Conservation (phyloP, 2,329 filamentous ascomycete genomes). For the Penicillium crustosum region DNA sequence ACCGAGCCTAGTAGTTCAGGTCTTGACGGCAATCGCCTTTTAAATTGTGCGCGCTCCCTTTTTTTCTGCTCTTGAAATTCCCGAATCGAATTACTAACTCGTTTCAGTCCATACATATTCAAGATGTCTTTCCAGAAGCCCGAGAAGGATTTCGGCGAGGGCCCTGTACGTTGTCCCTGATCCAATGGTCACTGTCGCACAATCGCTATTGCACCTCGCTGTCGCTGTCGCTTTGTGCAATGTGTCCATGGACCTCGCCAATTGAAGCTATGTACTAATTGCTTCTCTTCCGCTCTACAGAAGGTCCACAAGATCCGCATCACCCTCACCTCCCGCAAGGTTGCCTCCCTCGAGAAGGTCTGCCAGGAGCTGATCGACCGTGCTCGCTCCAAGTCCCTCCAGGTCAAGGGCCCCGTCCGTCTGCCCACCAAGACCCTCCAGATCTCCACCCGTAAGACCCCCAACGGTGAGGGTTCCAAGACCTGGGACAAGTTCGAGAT, state of each 20-base stretch:
- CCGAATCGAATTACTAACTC: slow-evolving; percentile 23
- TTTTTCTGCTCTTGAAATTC: slow-evolving; percentile 7
- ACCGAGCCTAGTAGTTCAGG: slow-evolving; percentile 75
- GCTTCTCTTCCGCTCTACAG: slow-evolving; percentile 41
- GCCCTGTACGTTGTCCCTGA: slow-evolving; percentile 62
- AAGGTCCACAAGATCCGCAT: slow-evolving; percentile 99
- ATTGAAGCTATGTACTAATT: slow-evolving; percentile 10
- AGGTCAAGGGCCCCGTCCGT: slow-evolving; percentile 97
- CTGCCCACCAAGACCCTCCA: slow-evolving; percentile 96
- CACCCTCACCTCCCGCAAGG: slow-evolving; percentile 94
- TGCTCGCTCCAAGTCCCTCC: slow-evolving; percentile 96
- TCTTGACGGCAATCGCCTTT: slow-evolving; percentile 63
- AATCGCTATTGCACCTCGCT: slow-evolving; percentile 3
- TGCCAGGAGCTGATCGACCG: slow-evolving; percentile 98
- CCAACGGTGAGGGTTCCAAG: slow-evolving; percentile 99
- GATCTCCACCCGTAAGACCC: slow-evolving; percentile 98
- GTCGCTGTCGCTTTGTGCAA: slow-evolving; percentile 11
- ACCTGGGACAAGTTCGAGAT: slow-evolving; percentile 99
- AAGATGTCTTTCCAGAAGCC: slow-evolving; percentile 93
- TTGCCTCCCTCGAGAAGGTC: slow-evolving; percentile 94
- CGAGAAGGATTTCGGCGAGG: slow-evolving; percentile 91
- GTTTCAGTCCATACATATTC: slow-evolving; percentile 37
- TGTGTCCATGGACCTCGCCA: slow-evolving; percentile 1
- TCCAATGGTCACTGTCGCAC: slow-evolving; percentile 9
- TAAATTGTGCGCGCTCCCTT: slow-evolving; percentile 16